Conservation (phyloP, 1,284 basidiomycete genomes). For the Phellopilus nigrolimitatus region DNA sequence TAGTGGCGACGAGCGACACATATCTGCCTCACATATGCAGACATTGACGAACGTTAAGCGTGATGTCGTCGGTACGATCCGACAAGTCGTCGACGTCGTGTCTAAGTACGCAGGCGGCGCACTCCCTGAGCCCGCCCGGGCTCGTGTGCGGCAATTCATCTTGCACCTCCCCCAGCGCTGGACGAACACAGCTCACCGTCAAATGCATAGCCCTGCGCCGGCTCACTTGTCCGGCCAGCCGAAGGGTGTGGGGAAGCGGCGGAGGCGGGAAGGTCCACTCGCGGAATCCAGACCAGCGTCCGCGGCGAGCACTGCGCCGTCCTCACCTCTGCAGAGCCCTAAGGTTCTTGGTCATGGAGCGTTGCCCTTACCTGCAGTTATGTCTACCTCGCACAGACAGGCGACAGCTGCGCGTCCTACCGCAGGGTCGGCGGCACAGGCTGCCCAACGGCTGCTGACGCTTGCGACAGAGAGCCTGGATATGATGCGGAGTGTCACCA, state of each 20-base stretch:
- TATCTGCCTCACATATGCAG: constrained; percentile 54
- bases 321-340: constrained; percentile 15
- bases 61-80: constrained; percentile 82
- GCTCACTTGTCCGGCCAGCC: constrained; percentile 11
- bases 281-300: constrained; percentile 5
- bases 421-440: constrained; percentile 54
- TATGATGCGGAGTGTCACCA: constrained; percentile 84
- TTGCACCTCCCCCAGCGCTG: constrained; percentile 78
- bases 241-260: constrained; percentile 20
- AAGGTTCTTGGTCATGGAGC: background rate
- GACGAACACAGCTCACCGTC: constrained; percentile 41
- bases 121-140: constrained; percentile 79
- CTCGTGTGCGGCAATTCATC: constrained; percentile 76
- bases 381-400: constrained; percentile 9
- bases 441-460: constrained; percentile 77
- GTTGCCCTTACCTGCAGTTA: constrained; percentile 4
- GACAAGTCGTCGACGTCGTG: constrained; percentile 86
- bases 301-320: constrained; percentile 20
- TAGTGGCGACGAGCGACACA: constrained; percentile 26
- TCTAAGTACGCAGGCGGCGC: constrained; percentile 81
- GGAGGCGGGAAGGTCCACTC: constrained; percentile 1
- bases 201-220: constrained; percentile 13
- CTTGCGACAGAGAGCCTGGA: constrained; percentile 88
- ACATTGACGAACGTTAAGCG: constrained; percentile 70
- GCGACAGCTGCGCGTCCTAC: constrained; percentile 35